phyloP scores from a whole-genome alignment of 2,329 filamentous ascomycete species.

The Penicillium palitans region DNA sequence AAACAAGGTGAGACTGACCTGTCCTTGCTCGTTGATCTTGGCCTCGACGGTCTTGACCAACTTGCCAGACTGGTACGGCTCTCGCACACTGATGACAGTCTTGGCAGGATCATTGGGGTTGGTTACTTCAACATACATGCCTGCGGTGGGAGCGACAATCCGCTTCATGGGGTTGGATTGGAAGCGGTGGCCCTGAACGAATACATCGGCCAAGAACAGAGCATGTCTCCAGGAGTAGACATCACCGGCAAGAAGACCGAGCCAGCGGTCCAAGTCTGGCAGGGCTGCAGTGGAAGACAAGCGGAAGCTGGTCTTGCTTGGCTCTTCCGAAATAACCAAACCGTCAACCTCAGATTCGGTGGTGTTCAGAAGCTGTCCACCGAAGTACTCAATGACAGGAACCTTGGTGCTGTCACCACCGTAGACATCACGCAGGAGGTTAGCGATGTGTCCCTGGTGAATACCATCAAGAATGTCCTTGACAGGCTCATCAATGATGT shows the following conservation, averaged over 20 bases:
- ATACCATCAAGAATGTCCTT: constrained; percentile 92
- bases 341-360: constrained; percentile 79
- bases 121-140: constrained; percentile 84
- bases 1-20: constrained; percentile 86
- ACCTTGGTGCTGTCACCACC: constrained; percentile 69
- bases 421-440: constrained; percentile 78
- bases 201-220: constrained; percentile 87
- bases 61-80: constrained; percentile 82
- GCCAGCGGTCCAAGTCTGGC: constrained; percentile 79
- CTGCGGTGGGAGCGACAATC: constrained; percentile 81
- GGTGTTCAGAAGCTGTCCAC: constrained; percentile 73
- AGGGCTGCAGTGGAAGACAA: constrained; percentile 73
- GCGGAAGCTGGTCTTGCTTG: constrained; percentile 78
- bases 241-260: constrained; percentile 81
- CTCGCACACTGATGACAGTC: constrained; percentile 82
- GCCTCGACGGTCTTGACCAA: constrained; percentile 87
- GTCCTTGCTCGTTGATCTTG: constrained; percentile 69
- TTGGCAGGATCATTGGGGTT: constrained; percentile 78
- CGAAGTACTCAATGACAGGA: constrained; percentile 91
- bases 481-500: constrained; percentile 85
- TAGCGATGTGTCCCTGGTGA: constrained; percentile 81
- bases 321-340: constrained; percentile 77
- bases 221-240: constrained; percentile 92
- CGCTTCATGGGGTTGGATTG: constrained; percentile 94
- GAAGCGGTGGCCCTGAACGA: constrained; percentile 94